Conservation (phyloP, 164 flowering plant species). For the Vitis rotundifolia region DNA sequence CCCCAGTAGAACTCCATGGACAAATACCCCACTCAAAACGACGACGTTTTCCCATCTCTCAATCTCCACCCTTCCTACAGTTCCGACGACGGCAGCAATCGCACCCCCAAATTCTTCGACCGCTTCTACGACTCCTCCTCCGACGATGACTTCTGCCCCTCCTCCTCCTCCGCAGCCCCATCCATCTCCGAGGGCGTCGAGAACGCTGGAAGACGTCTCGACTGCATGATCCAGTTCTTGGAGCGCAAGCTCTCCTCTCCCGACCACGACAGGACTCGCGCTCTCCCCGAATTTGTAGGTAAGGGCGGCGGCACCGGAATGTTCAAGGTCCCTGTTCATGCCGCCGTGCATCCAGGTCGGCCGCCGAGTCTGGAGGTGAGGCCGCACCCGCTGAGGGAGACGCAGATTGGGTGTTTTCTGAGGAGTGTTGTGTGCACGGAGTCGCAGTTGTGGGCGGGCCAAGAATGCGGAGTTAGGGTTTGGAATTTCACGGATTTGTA, state of each 20-base stretch:
- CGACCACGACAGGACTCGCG: not conserved
- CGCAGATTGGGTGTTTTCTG: slow-evolving; percentile 45
- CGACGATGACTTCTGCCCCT: slow-evolving; percentile 23
- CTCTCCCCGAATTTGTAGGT: slow-evolving; percentile 45
- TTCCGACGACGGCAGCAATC: too few species aligned
- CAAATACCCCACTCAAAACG: too few species aligned
- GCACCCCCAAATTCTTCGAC: too few species aligned
- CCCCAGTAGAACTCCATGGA: too few species aligned
- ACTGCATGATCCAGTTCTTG: slow-evolving; percentile 58
- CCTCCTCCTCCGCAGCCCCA: slow-evolving; percentile 5
- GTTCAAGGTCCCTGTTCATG: slow-evolving; percentile 45
- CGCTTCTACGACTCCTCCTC: slow-evolving; percentile 10
- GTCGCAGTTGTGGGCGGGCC: slow-evolving; percentile 50
- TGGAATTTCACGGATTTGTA: slow-evolving; percentile 49
- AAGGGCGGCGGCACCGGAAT: slow-evolving; percentile 51
- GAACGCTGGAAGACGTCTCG: slow-evolving; percentile 39
- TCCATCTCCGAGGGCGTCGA: slow-evolving; percentile 20
- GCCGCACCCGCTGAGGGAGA: slow-evolving; percentile 67
- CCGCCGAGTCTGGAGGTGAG: slow-evolving; percentile 61
- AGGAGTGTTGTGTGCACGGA: slow-evolving; percentile 38
- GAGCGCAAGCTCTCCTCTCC: slow-evolving; percentile 49
- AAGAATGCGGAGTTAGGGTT: slow-evolving; percentile 43
- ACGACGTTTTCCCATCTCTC: too few species aligned
- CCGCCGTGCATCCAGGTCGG: slow-evolving; percentile 53
- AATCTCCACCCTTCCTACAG: too few species aligned